phyloP scores from a whole-genome alignment of 1,284 basidiomycete genomes.

The Xanthoconium separans region DNA sequence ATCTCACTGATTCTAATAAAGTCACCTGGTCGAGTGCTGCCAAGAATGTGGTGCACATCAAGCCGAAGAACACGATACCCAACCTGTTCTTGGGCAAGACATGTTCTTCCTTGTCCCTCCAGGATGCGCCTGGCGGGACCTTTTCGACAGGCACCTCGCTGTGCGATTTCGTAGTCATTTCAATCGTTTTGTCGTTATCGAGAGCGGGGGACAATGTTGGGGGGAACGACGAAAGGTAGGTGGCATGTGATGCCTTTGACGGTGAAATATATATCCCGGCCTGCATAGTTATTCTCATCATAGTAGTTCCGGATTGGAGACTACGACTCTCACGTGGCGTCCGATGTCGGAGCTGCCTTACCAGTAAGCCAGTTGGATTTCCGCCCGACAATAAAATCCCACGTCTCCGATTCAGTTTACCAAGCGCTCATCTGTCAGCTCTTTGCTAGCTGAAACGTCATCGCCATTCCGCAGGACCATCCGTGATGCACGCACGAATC shows the following conservation, averaged over 20 bases:
- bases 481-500: too few relatives aligned
- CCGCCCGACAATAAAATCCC: not conserved
- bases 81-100: conserved; percentile 56
- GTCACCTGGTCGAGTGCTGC: conserved; percentile 59
- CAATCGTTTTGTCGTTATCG: not conserved
- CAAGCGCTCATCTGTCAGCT: not conserved
- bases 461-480: too few relatives aligned
- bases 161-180: conserved; percentile 7
- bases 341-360: conserved; percentile 2
- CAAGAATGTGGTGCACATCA: conserved; percentile 57
- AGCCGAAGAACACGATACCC: conserved; percentile 50
- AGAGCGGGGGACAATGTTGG: too few relatives aligned
- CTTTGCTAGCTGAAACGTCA: too few relatives aligned
- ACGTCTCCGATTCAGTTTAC: conserved; percentile 4
- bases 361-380: not conserved
- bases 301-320: not conserved
- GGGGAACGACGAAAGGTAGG: not conserved
- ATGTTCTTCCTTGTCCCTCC: conserved; percentile 55
- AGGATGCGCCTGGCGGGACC: conserved; percentile 45
- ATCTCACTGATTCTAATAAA: not conserved
- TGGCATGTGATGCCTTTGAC: not conserved
- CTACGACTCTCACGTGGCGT: not conserved
- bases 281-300: not conserved
- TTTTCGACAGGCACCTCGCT: conserved; percentile 25
- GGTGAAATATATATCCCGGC: not conserved